Evolutionary conservation across 108 stramenopile species (phyloP).

Genomic region (Epithemia pelagica): DNA sequence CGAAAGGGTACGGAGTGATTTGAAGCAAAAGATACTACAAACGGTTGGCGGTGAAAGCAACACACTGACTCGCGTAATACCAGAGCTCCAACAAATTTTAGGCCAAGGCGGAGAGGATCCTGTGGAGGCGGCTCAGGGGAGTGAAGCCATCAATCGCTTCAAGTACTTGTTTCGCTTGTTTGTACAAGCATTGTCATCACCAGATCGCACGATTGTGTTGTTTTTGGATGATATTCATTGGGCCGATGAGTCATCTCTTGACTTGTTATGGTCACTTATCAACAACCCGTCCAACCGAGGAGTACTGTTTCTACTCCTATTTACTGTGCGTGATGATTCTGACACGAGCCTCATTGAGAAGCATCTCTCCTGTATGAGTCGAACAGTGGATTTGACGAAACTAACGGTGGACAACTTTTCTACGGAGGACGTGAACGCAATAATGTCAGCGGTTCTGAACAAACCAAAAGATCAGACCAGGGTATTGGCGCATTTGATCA

Average conservation of each 20-base stretch:
- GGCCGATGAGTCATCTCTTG: constrained; percentile 41
- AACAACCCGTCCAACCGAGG: constrained; percentile 21
- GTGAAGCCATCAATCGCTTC: constrained; percentile 8
- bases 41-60: neutral
- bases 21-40: neutral
- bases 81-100: neutral
- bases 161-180: constrained; percentile 18
- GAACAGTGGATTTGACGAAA: neutral
- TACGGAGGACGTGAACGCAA: neutral
- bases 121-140: neutral
- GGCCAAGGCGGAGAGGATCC: neutral
- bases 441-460: neutral
- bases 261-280: constrained; percentile 33
- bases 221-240: constrained; percentile 63
- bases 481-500: neutral
- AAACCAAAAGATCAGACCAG: neutral
- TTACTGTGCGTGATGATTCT: constrained; percentile 7
- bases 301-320: constrained; percentile 18
- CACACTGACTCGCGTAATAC: neutral
- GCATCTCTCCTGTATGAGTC: neutral
- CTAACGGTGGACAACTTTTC: neutral
- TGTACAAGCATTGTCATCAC: constrained; percentile 13
- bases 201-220: constrained; percentile 18
- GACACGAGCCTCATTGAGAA: neutral
- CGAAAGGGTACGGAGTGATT: neutral